These are phyloP conservation scores for Cyclotella distinguenda DNA, from an alignment of 108 stramenopile genomes.

Conservation along the genomic window DNA sequence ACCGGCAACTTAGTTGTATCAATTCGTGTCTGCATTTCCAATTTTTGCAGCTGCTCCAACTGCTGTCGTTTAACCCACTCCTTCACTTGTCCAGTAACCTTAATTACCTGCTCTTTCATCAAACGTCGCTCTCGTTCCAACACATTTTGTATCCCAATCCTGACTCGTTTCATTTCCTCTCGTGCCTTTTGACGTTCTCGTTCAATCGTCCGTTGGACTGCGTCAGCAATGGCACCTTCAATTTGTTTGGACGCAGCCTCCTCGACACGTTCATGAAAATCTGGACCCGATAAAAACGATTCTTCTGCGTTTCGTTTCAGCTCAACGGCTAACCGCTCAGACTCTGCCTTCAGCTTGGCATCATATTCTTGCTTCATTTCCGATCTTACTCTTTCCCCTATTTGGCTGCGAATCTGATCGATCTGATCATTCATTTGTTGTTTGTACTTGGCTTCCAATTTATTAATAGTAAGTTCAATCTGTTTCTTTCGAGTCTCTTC, in stretches of 20 bases:
- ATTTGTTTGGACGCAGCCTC: constrained; percentile 10
- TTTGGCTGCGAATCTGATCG: constrained; percentile 22
- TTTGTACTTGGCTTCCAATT: constrained; percentile 36
- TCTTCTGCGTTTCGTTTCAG: neutral
- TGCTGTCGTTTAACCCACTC: constrained; percentile 43
- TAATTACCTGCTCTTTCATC: constrained; percentile 46
- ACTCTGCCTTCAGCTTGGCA: neutral
- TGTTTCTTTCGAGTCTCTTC: constrained; percentile 14
- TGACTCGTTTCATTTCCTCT: constrained; percentile 34
- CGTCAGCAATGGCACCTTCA: constrained; percentile 11
- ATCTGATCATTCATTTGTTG: constrained; percentile 37
- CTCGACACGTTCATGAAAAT: constrained; percentile 22
- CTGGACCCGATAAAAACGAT: neutral
- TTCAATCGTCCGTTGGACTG: constrained; percentile 19
- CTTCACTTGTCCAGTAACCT: constrained; percentile 28
- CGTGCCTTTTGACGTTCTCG: constrained; percentile 14
- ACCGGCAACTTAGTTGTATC: constrained; percentile 22
- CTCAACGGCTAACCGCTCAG: neutral
- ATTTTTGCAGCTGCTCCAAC: constrained; percentile 27
- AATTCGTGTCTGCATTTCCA: constrained; percentile 28
- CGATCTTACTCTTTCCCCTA: constrained; percentile 7
- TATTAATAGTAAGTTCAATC: constrained; percentile 23
- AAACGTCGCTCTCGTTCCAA: constrained; percentile 40
- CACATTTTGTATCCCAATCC: constrained; percentile 29
- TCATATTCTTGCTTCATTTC: constrained; percentile 2